Base-by-base conservation (phyloP, 192 early-diverging fungal genomes). In the Mortierella alpina region DNA sequence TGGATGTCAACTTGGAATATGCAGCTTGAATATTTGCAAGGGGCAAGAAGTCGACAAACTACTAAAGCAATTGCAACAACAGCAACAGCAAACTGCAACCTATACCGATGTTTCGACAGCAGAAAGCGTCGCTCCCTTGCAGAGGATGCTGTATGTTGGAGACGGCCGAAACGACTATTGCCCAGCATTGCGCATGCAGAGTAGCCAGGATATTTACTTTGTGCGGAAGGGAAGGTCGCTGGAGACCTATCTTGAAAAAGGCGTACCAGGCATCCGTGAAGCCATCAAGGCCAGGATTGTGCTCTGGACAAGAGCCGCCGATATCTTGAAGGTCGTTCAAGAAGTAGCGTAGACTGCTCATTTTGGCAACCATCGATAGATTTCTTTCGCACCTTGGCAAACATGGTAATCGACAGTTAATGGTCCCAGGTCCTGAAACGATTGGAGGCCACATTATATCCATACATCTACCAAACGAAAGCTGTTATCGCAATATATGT, bases 1-100 rank as follows among this genome's bases (percentile, higher is more conserved):
- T 70, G 52, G 71, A 22, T 91, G 90, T 72, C 60, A 76, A 18
- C 81, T 85, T 42, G 74, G 83, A 49, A 42, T 70, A 4, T 92
- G 91, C 59, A 73, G 86, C 8, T 53, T 84, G 3, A 92, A 92
- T 52, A 88, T 92, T 48, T 92, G 91, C 51, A 92, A 92, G 84
- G 91, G 91, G 56, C 62, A 81, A 13, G 76, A 80, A 22, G 20
- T 74, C 15, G 71, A 82, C 52, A 69, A 60, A 44, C 44, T 75
- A 10, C 13, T 82, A 11, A 45, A 45, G 14, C 11, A 55, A 2
- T 59, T 60, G 40, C 41, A 40, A 48, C 17, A 63, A 50, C 41
- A 40, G 59, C 17, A 63, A n/a, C 11, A 18, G 17, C n/a, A 42
- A 65, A 60, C 5, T n/a, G 55, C 14, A 20, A 40, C 13, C 42